These are phyloP conservation scores for Kwoniella sp. DNA, from an alignment of 768 basidiomycete genomes.

Conservation along the genomic window DNA sequence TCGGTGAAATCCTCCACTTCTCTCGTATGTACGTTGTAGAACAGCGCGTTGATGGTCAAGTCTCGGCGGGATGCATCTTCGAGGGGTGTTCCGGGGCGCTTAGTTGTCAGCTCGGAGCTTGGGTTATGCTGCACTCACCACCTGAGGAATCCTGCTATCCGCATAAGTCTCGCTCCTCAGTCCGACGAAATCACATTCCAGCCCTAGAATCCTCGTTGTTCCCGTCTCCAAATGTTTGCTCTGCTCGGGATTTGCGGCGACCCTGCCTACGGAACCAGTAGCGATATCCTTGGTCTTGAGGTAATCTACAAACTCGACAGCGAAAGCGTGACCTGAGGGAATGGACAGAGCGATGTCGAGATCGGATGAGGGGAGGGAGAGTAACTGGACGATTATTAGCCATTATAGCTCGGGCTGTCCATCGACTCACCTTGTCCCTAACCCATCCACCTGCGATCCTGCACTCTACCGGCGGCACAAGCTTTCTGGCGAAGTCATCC, in stretches of 20 bases:
- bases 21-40: constrained; percentile 89
- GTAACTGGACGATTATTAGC: no score
- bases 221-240: constrained; percentile 98
- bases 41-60: constrained; percentile 91
- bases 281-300: constrained; percentile 54
- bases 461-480: constrained; percentile 65
- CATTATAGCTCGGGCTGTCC: no score
- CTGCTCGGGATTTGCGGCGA: constrained; percentile 93
- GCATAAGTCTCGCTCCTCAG: constrained; percentile 90
- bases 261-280: constrained; percentile 66
- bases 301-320: constrained; percentile 71
- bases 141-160: constrained; percentile 81
- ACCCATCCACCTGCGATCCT: constrained; percentile 99
- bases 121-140: no score
- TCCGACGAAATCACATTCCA: constrained; percentile 92
- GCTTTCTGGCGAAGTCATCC: constrained; percentile 69
- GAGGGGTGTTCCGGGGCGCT: constrained; percentile 89
- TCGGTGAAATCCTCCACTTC: constrained; percentile 81
- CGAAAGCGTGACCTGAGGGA: constrained; percentile 89
- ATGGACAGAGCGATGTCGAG: constrained; percentile 87
- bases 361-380: constrained; percentile 80
- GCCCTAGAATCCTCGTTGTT: constrained; percentile 72
- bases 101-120: constrained; percentile 8
- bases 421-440: constrained; percentile 88
- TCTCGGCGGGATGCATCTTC: constrained; percentile 90